Evolutionary conservation across 2,329 filamentous ascomycete genomes (phyloP).

Genomic region (Stemphylium beticola): DNA sequence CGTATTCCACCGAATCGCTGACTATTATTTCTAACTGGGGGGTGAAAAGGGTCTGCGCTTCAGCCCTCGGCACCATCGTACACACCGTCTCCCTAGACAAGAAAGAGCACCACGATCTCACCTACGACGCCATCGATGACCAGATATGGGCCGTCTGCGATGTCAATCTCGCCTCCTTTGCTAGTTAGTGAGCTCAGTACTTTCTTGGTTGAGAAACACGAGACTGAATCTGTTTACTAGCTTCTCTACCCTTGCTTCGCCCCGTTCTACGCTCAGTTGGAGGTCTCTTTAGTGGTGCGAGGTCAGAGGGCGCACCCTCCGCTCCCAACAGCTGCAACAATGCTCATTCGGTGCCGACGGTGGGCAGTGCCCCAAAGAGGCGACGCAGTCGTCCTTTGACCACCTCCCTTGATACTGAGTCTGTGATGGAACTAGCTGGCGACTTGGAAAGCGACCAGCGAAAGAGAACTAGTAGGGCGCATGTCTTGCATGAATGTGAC

Average conservation of each 20-base stretch:
- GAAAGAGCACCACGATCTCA: slow-evolving; percentile 23
- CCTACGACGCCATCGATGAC: slow-evolving; percentile 28
- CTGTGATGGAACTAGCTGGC: slow-evolving; percentile 20
- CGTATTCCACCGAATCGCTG: not conserved
- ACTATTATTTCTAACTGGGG: not conserved
- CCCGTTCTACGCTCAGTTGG: slow-evolving; percentile 25
- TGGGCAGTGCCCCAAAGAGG: slow-evolving; percentile 13
- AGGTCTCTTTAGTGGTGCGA: slow-evolving; percentile 16
- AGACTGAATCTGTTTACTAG: slow-evolving; percentile 3
- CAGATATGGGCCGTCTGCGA: slow-evolving; percentile 36
- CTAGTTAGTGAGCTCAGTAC: slow-evolving; percentile 16
- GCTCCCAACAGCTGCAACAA: slow-evolving; percentile 6
- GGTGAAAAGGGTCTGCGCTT: slow-evolving; percentile 25
- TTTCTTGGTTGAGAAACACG: not conserved
- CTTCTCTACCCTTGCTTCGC: slow-evolving; percentile 28
- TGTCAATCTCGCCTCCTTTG: slow-evolving; percentile 30
- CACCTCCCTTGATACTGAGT: slow-evolving; percentile 11
- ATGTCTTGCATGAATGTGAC: not conserved
- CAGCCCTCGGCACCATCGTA: slow-evolving; percentile 26
- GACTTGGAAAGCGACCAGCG: not conserved
- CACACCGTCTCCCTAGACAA: slow-evolving; percentile 22
- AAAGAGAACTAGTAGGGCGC: not conserved
- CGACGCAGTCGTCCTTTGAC: not conserved
- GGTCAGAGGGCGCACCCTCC: not conserved
- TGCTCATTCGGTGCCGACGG: slow-evolving; percentile 13